These are phyloP conservation scores for Hypoxylon fragiforme DNA, from an alignment of 495 filamentous ascomycete genomes.

Conservation along the genomic window DNA sequence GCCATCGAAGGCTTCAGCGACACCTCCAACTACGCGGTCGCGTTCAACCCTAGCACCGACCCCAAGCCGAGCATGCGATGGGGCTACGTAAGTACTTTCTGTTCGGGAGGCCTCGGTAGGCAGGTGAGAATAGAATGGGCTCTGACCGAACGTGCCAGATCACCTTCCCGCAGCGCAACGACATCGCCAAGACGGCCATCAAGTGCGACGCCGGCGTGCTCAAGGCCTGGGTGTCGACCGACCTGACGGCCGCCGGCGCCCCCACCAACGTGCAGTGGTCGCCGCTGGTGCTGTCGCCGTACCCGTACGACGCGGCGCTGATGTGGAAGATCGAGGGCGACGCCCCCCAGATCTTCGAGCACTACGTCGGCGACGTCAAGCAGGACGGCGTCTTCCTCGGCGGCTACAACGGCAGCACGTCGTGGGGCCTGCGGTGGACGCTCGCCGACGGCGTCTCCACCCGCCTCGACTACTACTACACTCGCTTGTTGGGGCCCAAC, in stretches of 20 bases:
- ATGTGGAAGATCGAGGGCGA: slow-evolving; percentile 35
- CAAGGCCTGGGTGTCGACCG: slow-evolving; percentile 18
- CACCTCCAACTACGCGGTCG: slow-evolving; percentile 28
- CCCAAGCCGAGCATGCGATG: slow-evolving; percentile 30
- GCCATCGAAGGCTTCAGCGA: slow-evolving; percentile 38
- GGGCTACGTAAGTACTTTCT: slow-evolving; percentile 30
- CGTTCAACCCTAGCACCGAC: slow-evolving; percentile 22
- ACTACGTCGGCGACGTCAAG: slow-evolving; percentile 38
- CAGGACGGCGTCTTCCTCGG: slow-evolving; percentile 38
- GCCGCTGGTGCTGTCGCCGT: slow-evolving; percentile 22
- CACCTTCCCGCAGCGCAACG: slow-evolving; percentile 26
- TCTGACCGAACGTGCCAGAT: slow-evolving; percentile 15
- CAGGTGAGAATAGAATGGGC: no score
- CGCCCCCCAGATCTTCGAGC: slow-evolving; percentile 33
- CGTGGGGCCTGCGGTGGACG: slow-evolving; percentile 25
- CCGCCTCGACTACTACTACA: slow-evolving; percentile 28
- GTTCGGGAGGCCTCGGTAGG: not conserved
- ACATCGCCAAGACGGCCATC: slow-evolving; percentile 23
- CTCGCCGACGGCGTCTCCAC: not conserved
- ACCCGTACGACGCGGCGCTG: slow-evolving; percentile 33
- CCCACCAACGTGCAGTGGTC: slow-evolving; percentile 30
- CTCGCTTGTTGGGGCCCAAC: slow-evolving; percentile 30
- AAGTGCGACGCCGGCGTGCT: slow-evolving; percentile 24
- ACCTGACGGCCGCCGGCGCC: slow-evolving; percentile 25
- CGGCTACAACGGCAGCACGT: slow-evolving; percentile 20